Conservation (phyloP, 805 yeast genomes). For the Pichia kluyveri region DNA sequence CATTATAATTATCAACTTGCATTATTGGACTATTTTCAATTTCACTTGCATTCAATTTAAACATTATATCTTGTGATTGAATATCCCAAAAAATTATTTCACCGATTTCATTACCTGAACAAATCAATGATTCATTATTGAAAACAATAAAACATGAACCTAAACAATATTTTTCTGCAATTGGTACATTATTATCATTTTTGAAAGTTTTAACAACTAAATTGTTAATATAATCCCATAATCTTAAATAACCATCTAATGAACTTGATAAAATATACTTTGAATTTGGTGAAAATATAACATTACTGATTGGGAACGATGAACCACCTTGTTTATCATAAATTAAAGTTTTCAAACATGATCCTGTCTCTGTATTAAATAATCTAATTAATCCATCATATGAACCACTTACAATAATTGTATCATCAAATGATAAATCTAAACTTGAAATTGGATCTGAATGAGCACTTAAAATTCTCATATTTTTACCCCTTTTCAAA, state of each 20-base stretch:
- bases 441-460: conserved; percentile 80
- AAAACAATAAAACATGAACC: conserved; percentile 40
- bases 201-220: conserved; percentile 62
- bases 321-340: conserved; percentile 65
- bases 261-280: conserved; percentile 70
- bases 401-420: conserved; percentile 78
- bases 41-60: conserved; percentile 13
- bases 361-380: conserved; percentile 84
- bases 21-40: conserved; percentile 23
- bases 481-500: conserved; percentile 52
- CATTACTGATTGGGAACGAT: conserved; percentile 69
- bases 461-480: conserved; percentile 84
- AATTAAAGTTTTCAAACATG: conserved; percentile 82
- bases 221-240: conserved; percentile 85
- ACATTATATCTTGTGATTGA: conserved; percentile 44
- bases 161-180: conserved; percentile 46
- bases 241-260: conserved; percentile 64
- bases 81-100: conserved; percentile 58
- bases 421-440: conserved; percentile 67
- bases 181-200: conserved; percentile 18
- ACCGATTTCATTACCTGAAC: conserved; percentile 54
- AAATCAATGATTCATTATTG: conserved; percentile 32
- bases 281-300: conserved; percentile 72
- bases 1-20: conserved; percentile 30
- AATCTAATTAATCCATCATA: conserved; percentile 85